Evolutionary conservation across 1,284 basidiomycete species (phyloP), one percentile per base, ranked within the genome.

Genomic region (Erythrobasidium hasegawianum): DNA sequence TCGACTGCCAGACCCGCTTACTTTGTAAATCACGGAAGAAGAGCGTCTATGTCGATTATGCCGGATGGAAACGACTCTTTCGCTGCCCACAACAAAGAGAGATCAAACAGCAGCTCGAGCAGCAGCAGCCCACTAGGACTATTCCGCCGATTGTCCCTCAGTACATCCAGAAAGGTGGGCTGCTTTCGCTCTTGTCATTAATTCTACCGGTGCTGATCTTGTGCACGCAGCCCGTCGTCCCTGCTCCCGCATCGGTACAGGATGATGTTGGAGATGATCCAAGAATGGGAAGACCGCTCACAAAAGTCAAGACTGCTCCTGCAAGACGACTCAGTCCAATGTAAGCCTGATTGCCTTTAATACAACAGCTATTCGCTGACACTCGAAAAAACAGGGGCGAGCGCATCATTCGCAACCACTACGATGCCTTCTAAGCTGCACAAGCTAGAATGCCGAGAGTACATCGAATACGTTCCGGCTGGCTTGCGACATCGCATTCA

Each of bases 301-400:
- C 45, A 10, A 57, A 40, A 50, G 62, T 58, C 26, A 57, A 43
- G 26, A 57, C 40, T 41, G 55, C 62, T 18, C 45, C 55, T 24
- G 50, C 62, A 24, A 40, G 62, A 16, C 1, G 29, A 43, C 33
- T 65, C 16, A 65, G 62, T 24, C 62, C 62, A 22, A 65, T 65
- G 62, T 50, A 56, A 40, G 62, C 55, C 24, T 38, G 52, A 33
- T 56, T 64, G 61, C 49, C 43, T 11, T 26, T 47, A 4, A 7
- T 5, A 24, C 16, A 14, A 14, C 4, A 16, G 14, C 5, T 47
- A 5, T 7, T 8, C 7, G 43, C 43, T 47, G n/a, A 18, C 16
- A 18, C 5, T 47, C 43, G 40, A 24, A 5, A 71, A 72, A 33
- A 73, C 79, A 85, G 57, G 43, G 43, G 43, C 16, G 43, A 47